Evolutionary conservation across 1,284 basidiomycete genomes (phyloP).

Genomic region (Sporisorium scitamineum): DNA sequence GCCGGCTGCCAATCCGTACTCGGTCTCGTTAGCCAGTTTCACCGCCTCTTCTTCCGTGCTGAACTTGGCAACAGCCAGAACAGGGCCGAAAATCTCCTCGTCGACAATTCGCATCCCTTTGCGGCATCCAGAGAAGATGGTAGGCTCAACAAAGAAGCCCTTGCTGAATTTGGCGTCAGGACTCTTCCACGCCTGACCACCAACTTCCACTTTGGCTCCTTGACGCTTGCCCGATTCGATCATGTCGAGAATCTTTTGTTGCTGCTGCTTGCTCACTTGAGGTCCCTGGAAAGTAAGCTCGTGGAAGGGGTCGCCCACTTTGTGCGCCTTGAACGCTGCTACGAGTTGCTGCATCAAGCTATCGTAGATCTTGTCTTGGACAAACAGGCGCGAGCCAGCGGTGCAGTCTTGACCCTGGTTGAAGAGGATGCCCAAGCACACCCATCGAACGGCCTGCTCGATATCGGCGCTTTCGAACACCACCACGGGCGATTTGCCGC

Average conservation of each 20-base stretch:
- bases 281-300: constrained; percentile 82
- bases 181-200: constrained; percentile 72
- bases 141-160: constrained; percentile 72
- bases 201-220: constrained; percentile 78
- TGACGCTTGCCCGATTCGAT: constrained; percentile 88
- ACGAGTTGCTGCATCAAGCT: constrained; percentile 76
- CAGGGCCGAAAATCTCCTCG: constrained; percentile 82
- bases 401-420: constrained; percentile 76
- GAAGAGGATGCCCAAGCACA: constrained; percentile 82
- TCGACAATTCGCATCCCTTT: constrained; percentile 75
- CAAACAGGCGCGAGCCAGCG: constrained; percentile 79
- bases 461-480: constrained; percentile 76
- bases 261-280: constrained; percentile 82
- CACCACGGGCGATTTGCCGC: constrained; percentile 85
- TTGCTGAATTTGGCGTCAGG: constrained; percentile 68
- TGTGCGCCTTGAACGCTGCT: constrained; percentile 71
- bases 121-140: constrained; percentile 75
- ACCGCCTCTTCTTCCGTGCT: constrained; percentile 75
- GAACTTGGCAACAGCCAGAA: constrained; percentile 75
- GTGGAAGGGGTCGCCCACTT: constrained; percentile 80
- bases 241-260: constrained; percentile 88
- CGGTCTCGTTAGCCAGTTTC: constrained; percentile 81
- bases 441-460: constrained; percentile 71
- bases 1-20: constrained; percentile 84
- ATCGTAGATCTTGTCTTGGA: constrained; percentile 77